phyloP scores from a whole-genome alignment of 164 flowering plant species.

The Tetrastigma voinierianum region DNA sequence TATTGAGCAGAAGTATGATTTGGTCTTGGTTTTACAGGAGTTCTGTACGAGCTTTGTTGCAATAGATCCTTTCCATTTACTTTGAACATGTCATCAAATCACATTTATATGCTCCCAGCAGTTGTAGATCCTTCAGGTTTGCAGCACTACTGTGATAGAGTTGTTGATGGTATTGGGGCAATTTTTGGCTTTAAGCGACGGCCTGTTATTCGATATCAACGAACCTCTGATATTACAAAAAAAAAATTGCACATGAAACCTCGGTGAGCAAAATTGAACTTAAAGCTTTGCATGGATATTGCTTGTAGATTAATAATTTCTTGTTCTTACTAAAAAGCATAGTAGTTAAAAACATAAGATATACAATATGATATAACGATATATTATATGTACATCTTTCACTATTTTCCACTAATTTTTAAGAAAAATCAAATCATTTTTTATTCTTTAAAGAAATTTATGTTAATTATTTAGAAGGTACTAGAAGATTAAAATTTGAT shows the following conservation, averaged over 20 bases:
- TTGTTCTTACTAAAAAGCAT: no score
- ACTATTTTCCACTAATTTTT: no score
- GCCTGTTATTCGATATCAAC: slow-evolving; percentile 86
- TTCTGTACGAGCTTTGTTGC: slow-evolving; percentile 91
- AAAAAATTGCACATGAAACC: slow-evolving; percentile 90
- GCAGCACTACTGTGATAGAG: slow-evolving; percentile 77
- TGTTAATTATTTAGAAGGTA: no score
- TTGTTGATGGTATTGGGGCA: slow-evolving; percentile 88
- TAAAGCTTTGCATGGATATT: no score
- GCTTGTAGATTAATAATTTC: no score
- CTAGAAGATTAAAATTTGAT: no score
- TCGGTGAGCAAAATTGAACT: slow-evolving; percentile 42
- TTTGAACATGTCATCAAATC: slow-evolving; percentile 62
- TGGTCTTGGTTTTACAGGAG: slow-evolving; percentile 60
- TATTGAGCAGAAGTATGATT: not conserved
- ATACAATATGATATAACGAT: no score
- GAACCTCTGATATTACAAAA: slow-evolving; percentile 90
- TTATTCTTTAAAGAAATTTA: no score
- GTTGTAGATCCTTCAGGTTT: slow-evolving; percentile 72
- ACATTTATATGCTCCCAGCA: slow-evolving; percentile 91
- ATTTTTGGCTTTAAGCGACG: slow-evolving; percentile 80
- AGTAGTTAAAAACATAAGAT: no score
- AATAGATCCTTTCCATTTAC: slow-evolving; percentile 80
- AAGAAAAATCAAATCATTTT: no score
- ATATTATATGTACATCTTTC: no score